A percentile compares a stretch with the other conserved stretches of the same genome.
Evolutionary conservation across 2,329 filamentous ascomycete genomes (phyloP).

Genomic region (Pochonia chlamydosporia): DNA sequence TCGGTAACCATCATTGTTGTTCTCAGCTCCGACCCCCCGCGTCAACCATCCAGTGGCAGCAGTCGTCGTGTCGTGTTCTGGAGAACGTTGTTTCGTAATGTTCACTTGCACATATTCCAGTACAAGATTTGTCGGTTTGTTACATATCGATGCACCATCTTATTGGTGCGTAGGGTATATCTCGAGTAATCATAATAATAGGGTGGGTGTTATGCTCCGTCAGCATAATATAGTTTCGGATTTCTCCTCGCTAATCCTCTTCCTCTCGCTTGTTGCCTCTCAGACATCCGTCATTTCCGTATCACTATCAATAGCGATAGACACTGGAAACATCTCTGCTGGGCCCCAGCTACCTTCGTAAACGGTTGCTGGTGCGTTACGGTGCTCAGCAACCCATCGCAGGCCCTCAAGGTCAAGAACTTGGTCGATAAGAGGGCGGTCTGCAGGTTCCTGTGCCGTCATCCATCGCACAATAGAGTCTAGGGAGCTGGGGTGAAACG

Average conservation of each 20-base stretch:
- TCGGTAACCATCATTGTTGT: neutral
- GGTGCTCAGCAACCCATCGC: slow-evolving; percentile 70
- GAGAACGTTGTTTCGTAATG: slow-evolving; percentile 5
- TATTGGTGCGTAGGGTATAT: slow-evolving; percentile 4
- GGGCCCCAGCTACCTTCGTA: slow-evolving; percentile 97
- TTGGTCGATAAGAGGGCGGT: slow-evolving; percentile 69
- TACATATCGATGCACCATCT: slow-evolving; percentile 13
- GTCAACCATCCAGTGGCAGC: neutral
- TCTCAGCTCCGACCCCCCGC: neutral
- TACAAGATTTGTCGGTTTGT: slow-evolving; percentile 14
- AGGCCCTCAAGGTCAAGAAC: slow-evolving; percentile 69
- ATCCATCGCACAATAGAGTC: slow-evolving; percentile 84
- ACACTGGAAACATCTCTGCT: slow-evolving; percentile 41
- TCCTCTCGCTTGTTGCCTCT: slow-evolving; percentile 15
- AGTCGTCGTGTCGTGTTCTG: neutral
- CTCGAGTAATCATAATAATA: slow-evolving; percentile 4
- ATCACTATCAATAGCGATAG: slow-evolving; percentile 35
- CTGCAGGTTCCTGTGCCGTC: slow-evolving; percentile 68
- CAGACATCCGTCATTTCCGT: slow-evolving; percentile 57
- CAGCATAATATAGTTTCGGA: no score
- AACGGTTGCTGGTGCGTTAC: slow-evolving; percentile 84
- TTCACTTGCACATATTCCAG: slow-evolving; percentile 18
- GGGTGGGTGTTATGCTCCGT: neutral
- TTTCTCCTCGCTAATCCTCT: no score
- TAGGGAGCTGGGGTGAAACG: slow-evolving; percentile 65